Conservation (phyloP, 306 rosid genomes). For the Trichosanthes cucumerina region DNA sequence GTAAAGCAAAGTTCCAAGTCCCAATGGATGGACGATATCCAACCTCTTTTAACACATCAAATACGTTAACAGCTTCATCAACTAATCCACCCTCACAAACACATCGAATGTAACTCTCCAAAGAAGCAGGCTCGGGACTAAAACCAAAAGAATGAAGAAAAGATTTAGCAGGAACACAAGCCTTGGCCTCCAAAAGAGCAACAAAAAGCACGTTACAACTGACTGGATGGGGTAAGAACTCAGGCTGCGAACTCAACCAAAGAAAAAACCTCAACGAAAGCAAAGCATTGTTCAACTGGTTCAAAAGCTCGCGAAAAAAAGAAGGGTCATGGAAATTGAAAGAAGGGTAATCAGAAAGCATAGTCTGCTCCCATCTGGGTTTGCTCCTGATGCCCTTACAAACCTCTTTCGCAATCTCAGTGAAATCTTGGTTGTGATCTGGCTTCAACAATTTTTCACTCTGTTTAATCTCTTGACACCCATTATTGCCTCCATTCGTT, state of each 20-base stretch:
- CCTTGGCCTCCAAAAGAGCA: constrained; percentile 49
- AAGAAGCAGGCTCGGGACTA: constrained; percentile 29
- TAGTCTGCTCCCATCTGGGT: constrained; percentile 63
- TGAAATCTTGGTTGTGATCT: constrained; percentile 11
- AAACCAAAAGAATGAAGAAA: constrained; percentile 38
- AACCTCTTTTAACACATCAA: constrained; percentile 26
- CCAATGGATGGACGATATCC: constrained; percentile 34
- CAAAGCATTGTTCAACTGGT: constrained; percentile 41
- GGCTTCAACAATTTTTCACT: not conserved
- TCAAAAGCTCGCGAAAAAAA: constrained; percentile 36
- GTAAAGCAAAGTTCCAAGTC: constrained; percentile 52
- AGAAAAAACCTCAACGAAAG: constrained; percentile 62
- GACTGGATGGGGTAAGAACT: constrained; percentile 35
- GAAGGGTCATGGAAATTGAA: constrained; percentile 44
- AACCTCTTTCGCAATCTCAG: constrained; percentile 29
- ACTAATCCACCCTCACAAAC: constrained; percentile 42
- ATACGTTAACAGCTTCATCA: constrained; percentile 41
- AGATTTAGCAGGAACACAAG: constrained; percentile 35
- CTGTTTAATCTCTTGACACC: constrained; percentile 1
- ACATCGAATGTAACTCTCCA: constrained; percentile 42
- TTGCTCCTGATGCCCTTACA: constrained; percentile 42
- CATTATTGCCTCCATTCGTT: constrained; percentile 20
- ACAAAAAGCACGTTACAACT: constrained; percentile 40
- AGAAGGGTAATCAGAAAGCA: constrained; percentile 48
- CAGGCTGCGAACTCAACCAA: constrained; percentile 44